Evolutionary conservation across 106 monocot species (phyloP).

Genomic region (Xerophyta viscosa): DNA sequence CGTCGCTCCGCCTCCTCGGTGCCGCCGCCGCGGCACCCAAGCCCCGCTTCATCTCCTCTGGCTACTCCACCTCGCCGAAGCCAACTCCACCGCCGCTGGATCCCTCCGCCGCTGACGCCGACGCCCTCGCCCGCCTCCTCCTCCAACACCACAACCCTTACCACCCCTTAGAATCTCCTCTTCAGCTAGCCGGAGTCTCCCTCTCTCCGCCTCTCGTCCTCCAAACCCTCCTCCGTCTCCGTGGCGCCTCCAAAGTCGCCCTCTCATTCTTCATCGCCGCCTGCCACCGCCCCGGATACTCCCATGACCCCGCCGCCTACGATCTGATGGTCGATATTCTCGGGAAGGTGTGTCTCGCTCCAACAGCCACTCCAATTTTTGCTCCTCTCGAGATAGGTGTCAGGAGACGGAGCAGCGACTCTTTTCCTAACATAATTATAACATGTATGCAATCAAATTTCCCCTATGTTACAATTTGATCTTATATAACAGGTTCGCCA

Average conservation of each 20-base stretch:
- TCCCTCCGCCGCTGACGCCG: constrained; percentile 44
- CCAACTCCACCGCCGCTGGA: constrained; percentile 20
- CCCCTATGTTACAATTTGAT: too few species aligned
- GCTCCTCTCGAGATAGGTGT: too few species aligned
- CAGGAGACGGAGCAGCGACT: too few species aligned
- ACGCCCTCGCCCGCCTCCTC: constrained; percentile 59
- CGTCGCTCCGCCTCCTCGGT: too few species aligned
- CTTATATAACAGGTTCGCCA: too few species aligned
- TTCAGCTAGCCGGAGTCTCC: constrained; percentile 51
- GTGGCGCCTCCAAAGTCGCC: constrained; percentile 76
- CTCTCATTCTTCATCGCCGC: constrained; percentile 72
- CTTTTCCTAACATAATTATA: too few species aligned
- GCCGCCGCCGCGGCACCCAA: too few species aligned
- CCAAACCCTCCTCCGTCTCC: constrained; percentile 88
- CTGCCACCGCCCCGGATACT: constrained; percentile 37
- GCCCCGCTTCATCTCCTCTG: too few species aligned
- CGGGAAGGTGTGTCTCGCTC: too few species aligned
- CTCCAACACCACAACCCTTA: constrained; percentile 89
- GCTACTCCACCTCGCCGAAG: too few species aligned
- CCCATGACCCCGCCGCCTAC: constrained; percentile 41
- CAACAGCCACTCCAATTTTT: too few species aligned
- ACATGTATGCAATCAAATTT: too few species aligned
- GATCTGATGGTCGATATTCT: constrained; percentile 66
- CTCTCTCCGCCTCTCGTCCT: constrained; percentile 41
- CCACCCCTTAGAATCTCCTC: constrained; percentile 83